Conservation (phyloP, 345 rosid genomes). For the Bruguiera parviflora region DNA sequence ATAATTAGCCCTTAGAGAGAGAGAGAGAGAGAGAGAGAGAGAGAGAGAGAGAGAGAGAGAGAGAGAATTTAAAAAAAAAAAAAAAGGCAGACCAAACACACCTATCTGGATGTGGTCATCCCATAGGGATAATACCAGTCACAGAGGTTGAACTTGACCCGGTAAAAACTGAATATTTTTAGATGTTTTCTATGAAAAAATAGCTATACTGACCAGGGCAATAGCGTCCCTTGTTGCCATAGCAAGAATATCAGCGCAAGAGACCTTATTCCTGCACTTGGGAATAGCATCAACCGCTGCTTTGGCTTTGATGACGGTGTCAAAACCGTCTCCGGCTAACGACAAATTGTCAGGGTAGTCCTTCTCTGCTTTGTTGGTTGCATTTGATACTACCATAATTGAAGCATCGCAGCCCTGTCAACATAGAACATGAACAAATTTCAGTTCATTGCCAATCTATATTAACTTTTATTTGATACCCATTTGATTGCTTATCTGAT, state of each 20-base stretch:
- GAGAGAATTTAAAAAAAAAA: too few species aligned
- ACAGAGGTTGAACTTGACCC: background rate
- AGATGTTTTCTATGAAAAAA: background rate
- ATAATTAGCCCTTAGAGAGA: too few species aligned
- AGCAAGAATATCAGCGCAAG: slow-evolving; percentile 84
- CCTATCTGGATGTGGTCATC: too few species aligned
- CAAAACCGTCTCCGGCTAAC: slow-evolving; percentile 86
- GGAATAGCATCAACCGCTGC: slow-evolving; percentile 50
- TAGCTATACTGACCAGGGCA: slow-evolving; percentile 39
- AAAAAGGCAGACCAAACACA: too few species aligned
- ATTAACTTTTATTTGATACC: too few species aligned
- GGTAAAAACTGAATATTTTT: background rate
- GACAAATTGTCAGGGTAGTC: slow-evolving; percentile 80
- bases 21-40: too few species aligned
- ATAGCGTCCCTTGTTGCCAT: slow-evolving; percentile 79
- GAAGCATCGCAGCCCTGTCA: slow-evolving; percentile 82
- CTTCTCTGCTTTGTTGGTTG: slow-evolving; percentile 64
- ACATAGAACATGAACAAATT: background rate
- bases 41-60: too few species aligned
- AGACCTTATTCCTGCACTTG: slow-evolving; percentile 59
- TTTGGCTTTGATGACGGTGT: slow-evolving; percentile 79
- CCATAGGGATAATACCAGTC: too few species aligned
- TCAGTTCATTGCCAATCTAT: background rate
- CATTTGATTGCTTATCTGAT: background rate
- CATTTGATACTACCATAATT: slow-evolving; percentile 49